A percentile compares a stretch with the other conserved stretches of the same genome.
These are phyloP conservation scores for Sporothrix variecibatus DNA, from an alignment of 2,329 filamentous ascomycete genomes.

Conservation along the genomic window DNA sequence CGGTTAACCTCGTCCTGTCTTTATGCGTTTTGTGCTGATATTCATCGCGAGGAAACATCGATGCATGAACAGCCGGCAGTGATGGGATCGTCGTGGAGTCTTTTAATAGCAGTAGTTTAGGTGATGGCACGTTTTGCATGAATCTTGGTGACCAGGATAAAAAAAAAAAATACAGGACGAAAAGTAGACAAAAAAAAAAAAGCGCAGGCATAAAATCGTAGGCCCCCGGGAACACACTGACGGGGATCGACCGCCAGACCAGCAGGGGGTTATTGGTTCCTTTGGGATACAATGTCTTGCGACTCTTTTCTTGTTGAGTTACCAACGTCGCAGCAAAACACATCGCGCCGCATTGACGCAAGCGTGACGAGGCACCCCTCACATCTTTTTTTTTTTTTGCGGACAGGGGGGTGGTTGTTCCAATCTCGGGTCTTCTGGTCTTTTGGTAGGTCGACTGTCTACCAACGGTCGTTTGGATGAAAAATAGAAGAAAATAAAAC, in stretches of 20 bases:
- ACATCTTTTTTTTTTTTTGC: neutral
- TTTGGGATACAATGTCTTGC: neutral
- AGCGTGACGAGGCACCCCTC: neutral
- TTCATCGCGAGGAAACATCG: neutral
- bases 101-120: neutral
- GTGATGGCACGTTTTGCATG: neutral
- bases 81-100: neutral
- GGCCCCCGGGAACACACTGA: neutral
- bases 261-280: neutral
- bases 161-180: neutral
- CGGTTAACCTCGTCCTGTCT: neutral
- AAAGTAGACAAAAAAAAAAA: neutral
- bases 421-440: neutral
- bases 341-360: neutral
- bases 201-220: too few species aligned
- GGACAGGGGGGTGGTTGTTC: neutral
- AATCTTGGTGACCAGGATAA: neutral
- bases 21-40: neutral
- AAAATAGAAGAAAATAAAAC: too few species aligned
- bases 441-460: too few species aligned
- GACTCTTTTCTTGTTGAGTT: too few species aligned
- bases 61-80: conserved; percentile 1
- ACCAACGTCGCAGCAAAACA: neutral
- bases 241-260: neutral
- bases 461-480: neutral